Conservation (phyloP, 768 basidiomycete genomes). For the Termitomyces sp. region DNA sequence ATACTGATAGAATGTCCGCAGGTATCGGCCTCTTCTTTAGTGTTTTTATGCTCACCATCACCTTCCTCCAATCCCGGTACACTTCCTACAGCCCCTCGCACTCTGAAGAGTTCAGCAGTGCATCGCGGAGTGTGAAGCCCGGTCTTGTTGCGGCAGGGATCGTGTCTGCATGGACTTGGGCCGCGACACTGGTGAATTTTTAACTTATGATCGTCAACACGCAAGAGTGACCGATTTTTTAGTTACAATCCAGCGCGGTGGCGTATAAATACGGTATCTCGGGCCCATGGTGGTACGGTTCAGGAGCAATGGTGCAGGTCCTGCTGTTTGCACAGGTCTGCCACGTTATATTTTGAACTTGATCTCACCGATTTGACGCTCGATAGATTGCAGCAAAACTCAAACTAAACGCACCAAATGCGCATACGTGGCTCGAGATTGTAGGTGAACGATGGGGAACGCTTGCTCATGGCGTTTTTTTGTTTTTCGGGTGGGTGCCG, state of each 20-base stretch:
- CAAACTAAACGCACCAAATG: constrained; percentile 85
- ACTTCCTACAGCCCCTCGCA: constrained; percentile 73
- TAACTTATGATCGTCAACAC: no score
- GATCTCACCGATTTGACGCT: no score
- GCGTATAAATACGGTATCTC: constrained; percentile 83
- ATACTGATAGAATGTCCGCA: constrained; percentile 12
- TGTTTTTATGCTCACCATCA: constrained; percentile 71
- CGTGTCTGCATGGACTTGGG: constrained; percentile 90
- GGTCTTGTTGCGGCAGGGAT: constrained; percentile 92
- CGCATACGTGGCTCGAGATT: constrained; percentile 88
- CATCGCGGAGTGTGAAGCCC: constrained; percentile 81
- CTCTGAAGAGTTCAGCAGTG: constrained; percentile 81
- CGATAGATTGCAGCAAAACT: constrained; percentile 79
- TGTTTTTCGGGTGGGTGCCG: constrained; percentile 70
- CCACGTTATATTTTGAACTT: no score
- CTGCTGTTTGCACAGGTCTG: constrained; percentile 77
- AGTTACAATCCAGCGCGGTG: constrained; percentile 76
- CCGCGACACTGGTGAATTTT: constrained; percentile 55
- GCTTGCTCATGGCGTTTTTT: constrained; percentile 74
- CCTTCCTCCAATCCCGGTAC: constrained; percentile 78
- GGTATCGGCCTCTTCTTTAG: constrained; percentile 64
- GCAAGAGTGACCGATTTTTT: background rate
- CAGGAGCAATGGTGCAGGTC: constrained; percentile 83
- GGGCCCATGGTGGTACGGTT: constrained; percentile 90
- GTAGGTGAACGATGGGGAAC: constrained; percentile 77